A percentile compares a stretch with the other conserved stretches of the same genome.
Evolutionary conservation across 106 monocot species (phyloP).

Genomic region (Acanthochlamys bracteata): DNA sequence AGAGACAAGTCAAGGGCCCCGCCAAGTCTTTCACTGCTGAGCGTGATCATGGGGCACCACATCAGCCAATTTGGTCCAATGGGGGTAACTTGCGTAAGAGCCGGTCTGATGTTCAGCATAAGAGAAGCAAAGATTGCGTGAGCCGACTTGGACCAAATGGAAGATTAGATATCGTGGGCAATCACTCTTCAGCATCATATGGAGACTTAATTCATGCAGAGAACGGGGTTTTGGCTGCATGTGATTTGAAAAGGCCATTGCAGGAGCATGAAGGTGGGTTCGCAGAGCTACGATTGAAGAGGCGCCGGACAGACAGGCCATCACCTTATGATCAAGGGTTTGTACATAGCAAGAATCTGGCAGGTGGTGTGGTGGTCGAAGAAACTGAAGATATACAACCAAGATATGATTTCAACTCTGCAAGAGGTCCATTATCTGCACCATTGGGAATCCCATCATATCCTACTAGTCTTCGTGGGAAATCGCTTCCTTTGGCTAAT

Average conservation of each 20-base stretch:
- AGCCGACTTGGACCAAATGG: conserved; percentile 43
- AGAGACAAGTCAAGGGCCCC: not conserved
- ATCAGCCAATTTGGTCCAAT: conserved; percentile 24
- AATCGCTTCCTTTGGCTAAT: conserved; percentile 8
- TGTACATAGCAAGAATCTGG: not conserved
- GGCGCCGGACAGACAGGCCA: conserved; percentile 16
- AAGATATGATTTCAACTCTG: conserved; percentile 6
- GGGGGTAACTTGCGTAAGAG: conserved; percentile 29
- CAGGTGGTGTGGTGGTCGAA: not conserved
- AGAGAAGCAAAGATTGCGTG: conserved; percentile 28
- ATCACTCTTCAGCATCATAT: conserved; percentile 2
- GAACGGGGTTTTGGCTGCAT: conserved; percentile 27
- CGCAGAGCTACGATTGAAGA: conserved; percentile 29
- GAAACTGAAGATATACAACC: conserved; percentile 12
- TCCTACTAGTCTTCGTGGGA: conserved; percentile 54
- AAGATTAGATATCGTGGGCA: conserved; percentile 11
- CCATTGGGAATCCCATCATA: conserved; percentile 86
- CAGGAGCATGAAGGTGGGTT: conserved; percentile 10
- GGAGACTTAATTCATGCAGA: conserved; percentile 10
- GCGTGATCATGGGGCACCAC: conserved; percentile 7
- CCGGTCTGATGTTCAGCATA: conserved; percentile 15
- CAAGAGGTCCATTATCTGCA: conserved; percentile 35
- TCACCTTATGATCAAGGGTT: conserved; percentile 2
- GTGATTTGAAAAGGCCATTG: conserved; percentile 34
- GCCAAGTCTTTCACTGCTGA: conserved; percentile 1